Evolutionary conservation across 2,329 filamentous ascomycete species (phyloP), one percentile per base, ranked within the genome.

Genomic region (Calonectria pseudoreteaudii): DNA sequence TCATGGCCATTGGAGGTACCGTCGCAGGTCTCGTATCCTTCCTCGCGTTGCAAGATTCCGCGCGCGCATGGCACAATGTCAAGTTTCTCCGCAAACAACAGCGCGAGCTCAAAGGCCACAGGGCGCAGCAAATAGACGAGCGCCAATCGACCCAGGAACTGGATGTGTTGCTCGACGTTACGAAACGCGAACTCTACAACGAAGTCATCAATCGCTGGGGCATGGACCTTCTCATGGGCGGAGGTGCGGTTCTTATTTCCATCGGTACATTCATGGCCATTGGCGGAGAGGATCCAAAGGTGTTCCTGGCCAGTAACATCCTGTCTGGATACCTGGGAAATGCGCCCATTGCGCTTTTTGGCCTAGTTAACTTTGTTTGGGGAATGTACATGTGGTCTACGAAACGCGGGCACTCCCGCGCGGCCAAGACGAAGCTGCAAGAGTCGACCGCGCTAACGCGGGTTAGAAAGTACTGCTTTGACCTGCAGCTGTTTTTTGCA

Each of bases 241-340:
- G 85, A 20, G 88, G 88, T 0, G 86, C 88, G 0, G 70, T 90
- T 1, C 76, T 90, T 3, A 89, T 91, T 20, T 87, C 86, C 8
- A 77, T 85, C 0, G 90, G 90, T 11, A 90, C 90, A 0, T 84
- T 87, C 71, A 85, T 91, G 85, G 90, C 90, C 13, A 90, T 91
- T 20, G 87, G 83, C 1, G 89, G 90, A 1, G 86, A 83, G 0
- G 83, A 90, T 64, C 80, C 36, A 0, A 72, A 44, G 0, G 83
- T 90, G 0, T 91, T 81, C 70, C 5, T 81, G 0, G 86, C 87
- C 0, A 90, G 87, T 76, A 91, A 91, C 69, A 79, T 90, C 2
- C 79, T 91, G 0, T 90, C 89, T 0, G 90, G 90, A 1, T 91
- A 90, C 72, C 83, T 91, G 23, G 90, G 90, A 3, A 91, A 91